Evolutionary conservation across 2,329 filamentous ascomycete genomes (phyloP).

Genomic region (Aspergillus latus): DNA sequence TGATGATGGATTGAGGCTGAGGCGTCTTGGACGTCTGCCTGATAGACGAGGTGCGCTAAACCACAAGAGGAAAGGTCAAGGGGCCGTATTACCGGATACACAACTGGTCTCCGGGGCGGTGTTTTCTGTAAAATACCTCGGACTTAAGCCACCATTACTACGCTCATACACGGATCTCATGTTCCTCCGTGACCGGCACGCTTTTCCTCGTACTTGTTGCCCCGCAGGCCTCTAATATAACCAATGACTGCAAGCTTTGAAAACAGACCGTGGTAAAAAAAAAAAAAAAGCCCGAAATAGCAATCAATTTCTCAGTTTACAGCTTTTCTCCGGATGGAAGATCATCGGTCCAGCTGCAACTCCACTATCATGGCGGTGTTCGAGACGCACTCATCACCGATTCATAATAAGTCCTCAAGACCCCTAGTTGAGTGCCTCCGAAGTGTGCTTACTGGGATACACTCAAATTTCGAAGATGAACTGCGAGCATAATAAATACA

Average conservation of each 20-base stretch:
- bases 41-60: constrained; percentile 6
- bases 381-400: not conserved
- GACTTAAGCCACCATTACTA: not conserved
- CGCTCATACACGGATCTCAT: not conserved
- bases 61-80: constrained; percentile 19
- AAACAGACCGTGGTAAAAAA: not conserved
- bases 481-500: not conserved
- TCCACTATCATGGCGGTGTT: not conserved
- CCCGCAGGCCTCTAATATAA: not conserved
- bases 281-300: constrained; percentile 7
- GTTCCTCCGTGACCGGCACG: constrained; percentile 8
- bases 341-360: not conserved
- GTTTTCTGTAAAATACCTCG: not conserved
- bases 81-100: constrained; percentile 1
- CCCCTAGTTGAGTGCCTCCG: too few species aligned
- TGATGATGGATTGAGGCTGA: constrained; percentile 24
- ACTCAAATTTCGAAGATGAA: too few species aligned
- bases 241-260: not conserved
- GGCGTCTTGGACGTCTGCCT: constrained; percentile 40
- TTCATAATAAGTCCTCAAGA: too few species aligned
- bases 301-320: not conserved
- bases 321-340: not conserved
- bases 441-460: too few species aligned
- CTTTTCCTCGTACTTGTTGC: constrained; percentile 11
- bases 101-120: constrained; percentile 1